Conservation (phyloP, 495 filamentous ascomycete species). For the Penicillium soppii region DNA sequence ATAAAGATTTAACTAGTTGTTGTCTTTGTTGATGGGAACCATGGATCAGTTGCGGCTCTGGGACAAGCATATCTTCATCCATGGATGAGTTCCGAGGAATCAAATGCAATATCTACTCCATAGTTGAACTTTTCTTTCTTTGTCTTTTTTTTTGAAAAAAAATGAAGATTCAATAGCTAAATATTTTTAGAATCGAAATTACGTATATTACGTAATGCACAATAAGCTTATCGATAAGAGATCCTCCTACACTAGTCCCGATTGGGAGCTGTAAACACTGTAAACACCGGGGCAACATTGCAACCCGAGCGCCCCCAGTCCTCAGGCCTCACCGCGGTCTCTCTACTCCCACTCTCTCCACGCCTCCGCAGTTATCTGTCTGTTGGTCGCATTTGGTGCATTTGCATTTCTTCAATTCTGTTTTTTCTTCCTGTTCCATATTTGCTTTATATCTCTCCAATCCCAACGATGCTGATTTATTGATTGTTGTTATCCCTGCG, state of each 20-base stretch:
- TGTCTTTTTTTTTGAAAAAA: too few species aligned
- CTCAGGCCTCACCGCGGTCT: slow-evolving; percentile 41
- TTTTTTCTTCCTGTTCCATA: background rate
- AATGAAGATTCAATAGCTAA: too few species aligned
- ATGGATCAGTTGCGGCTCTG: slow-evolving; percentile 5
- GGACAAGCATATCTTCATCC: background rate
- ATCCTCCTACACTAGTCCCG: slow-evolving; percentile 30
- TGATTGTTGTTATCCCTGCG: slow-evolving; percentile 11
- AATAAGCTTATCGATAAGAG: slow-evolving; percentile 52
- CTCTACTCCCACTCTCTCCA: slow-evolving; percentile 15
- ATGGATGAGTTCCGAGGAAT: background rate
- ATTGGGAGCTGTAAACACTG: slow-evolving; percentile 41
- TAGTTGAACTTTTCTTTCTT: too few species aligned
- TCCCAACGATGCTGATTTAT: slow-evolving; percentile 16
- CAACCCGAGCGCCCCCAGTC: slow-evolving; percentile 9
- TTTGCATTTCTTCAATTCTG: background rate
- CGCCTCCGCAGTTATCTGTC: background rate
- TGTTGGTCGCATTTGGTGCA: background rate
- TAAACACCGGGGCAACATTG: background rate
- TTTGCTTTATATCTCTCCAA: background rate
- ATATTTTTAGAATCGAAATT: too few species aligned
- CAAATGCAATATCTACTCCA: too few species aligned
- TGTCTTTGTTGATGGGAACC: background rate
- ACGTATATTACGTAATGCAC: slow-evolving; percentile 14
- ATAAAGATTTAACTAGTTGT: background rate